These are phyloP conservation scores for Kuraishia ogatae DNA, from an alignment of 805 yeast species.

Conservation along the genomic window DNA sequence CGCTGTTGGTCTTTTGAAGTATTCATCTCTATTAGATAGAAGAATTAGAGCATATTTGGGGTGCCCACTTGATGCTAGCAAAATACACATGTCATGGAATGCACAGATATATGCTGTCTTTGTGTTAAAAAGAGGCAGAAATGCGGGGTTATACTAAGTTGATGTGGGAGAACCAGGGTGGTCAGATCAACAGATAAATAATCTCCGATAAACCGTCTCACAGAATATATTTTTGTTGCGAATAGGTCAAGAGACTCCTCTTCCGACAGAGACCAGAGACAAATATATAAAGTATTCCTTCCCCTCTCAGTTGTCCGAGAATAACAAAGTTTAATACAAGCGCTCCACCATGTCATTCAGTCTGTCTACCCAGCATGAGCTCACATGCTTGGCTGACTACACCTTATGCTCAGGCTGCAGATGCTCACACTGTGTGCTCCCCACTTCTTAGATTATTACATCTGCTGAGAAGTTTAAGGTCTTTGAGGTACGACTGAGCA, in stretches of 20 bases:
- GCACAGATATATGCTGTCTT: too few species aligned
- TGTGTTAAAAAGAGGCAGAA: too few species aligned
- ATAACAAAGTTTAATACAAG: background rate
- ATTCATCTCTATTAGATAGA: slow-evolving; percentile 85
- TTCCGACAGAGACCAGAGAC: background rate
- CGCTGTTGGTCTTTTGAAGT: slow-evolving; percentile 62
- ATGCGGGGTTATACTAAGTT: background rate
- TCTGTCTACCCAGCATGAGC: background rate
- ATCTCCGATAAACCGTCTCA: too few species aligned
- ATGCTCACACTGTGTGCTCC: background rate
- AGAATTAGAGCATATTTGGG: slow-evolving; percentile 69
- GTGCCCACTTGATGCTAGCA: slow-evolving; percentile 58
- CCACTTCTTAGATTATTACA: background rate
- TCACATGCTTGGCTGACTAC: background rate
- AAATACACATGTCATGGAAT: slow-evolving; percentile 58
- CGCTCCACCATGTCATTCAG: background rate
- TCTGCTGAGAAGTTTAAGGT: background rate
- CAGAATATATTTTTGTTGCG: too few species aligned
- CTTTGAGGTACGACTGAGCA: background rate
- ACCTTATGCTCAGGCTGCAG: background rate
- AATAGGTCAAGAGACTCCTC: too few species aligned
- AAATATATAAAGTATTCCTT: background rate
- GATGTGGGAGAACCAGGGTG: too few species aligned
- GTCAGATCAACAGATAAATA: too few species aligned
- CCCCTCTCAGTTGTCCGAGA: background rate